Conservation (phyloP, 768 basidiomycete genomes). For the Lactarius psammicola region DNA sequence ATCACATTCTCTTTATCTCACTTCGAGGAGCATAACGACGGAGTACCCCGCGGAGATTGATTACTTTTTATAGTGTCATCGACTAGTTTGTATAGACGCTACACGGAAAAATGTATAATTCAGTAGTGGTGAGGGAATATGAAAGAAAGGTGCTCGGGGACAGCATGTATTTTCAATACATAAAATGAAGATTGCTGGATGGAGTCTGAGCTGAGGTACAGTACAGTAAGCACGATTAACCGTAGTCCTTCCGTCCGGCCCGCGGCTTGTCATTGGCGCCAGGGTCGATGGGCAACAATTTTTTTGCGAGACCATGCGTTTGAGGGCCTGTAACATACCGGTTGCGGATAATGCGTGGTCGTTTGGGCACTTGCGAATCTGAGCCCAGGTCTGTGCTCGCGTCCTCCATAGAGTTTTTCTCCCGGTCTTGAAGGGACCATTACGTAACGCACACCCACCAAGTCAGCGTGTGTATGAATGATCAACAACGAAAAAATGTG, state of each 20-base stretch:
- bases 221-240: conserved; percentile 6
- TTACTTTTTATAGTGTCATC: conserved; percentile 9
- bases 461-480: background rate
- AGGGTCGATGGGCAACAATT: conserved; percentile 61
- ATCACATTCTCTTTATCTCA: conserved; percentile 32
- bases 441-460: conserved; percentile 2
- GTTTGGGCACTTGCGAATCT: conserved; percentile 50
- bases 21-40: conserved; percentile 3
- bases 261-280: conserved; percentile 57
- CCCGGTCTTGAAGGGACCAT: conserved; percentile 50
- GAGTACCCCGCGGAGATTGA: conserved; percentile 18
- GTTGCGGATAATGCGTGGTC: conserved; percentile 56
- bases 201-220: background rate
- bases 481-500: background rate
- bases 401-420: conserved; percentile 49
- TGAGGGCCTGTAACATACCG: conserved; percentile 40
- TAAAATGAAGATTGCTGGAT: background rate
- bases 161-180: conserved; percentile 20
- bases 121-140: conserved; percentile 3
- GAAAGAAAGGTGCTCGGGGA: background rate
- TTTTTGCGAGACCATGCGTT: conserved; percentile 52
- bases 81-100: conserved; percentile 11
- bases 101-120: conserved; percentile 22
- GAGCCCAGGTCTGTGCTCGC: conserved; percentile 40
- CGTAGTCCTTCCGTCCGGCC: conserved; percentile 53